Base-by-base conservation (phyloP, 2,329 filamentous ascomycete species). In the Pyricularia sp. region DNA sequence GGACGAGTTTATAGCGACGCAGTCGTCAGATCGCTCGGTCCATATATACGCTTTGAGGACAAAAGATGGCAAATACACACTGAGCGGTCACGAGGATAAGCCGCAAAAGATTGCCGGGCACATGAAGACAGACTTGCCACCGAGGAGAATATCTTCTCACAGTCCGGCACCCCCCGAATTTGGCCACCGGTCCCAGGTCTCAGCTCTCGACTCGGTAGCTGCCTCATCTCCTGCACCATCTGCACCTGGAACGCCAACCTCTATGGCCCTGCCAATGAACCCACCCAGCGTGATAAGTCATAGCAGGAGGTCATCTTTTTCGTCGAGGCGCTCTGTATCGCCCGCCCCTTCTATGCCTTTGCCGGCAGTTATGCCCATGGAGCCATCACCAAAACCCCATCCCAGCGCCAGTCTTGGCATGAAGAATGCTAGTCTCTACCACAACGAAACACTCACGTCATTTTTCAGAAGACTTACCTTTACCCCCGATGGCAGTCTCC, bases 1-100 rank as follows among this genome's bases (percentile, higher is more conserved):
- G 69, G 98, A 98, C 80, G 95, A 99, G 81, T 99, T 94, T 78
- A 94, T 99, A 70, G 95, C 95, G 55, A 99, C 95, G 1, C 95
- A 99, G 77, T 99, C 95, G 7, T 99, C 95, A 5, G 95, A 99
- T 80, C 91, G 95, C 77, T 97, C 95, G 1, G 94, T 98, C 17
- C 96, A 99, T 79, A 95, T 99, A 73, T 99, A 99, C 81, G 94
- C 92, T 0, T 83, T 99, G 71, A 97, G 93, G 82, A 97, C 92
- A 26, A 99, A 98, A 76, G 95, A 99, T 75, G 95, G 95, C 33
- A 93, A 97, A 73, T 97, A 97, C 77, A 93, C 93, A 0, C 84
- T 99, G 67, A 78, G 77, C 70, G 84, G 81, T 69, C 83, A 85
- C 69, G 83, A 88, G 70, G 86, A 88, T 72, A 89, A 88, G 69